phyloP scores from a whole-genome alignment of 176 grass and related monocot genomes.

The Raddia guianensis region DNA sequence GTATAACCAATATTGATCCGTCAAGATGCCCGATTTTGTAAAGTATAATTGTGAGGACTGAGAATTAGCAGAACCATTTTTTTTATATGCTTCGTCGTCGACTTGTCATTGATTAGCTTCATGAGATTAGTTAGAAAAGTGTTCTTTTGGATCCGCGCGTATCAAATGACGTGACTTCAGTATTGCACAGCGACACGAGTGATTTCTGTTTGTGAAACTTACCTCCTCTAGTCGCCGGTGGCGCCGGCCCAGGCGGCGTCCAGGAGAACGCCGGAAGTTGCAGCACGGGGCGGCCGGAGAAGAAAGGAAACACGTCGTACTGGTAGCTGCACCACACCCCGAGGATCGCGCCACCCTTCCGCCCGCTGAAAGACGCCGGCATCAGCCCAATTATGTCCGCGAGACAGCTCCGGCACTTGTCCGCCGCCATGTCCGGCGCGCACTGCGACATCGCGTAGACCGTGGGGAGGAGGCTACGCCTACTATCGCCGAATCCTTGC shows the following conservation, averaged over 20 bases:
- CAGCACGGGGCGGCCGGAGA: slow-evolving; percentile 15
- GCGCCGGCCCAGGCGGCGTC: not conserved
- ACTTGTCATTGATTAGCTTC: not conserved
- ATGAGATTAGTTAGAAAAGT: not conserved
- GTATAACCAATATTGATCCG: not conserved
- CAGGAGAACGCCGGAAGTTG: not conserved
- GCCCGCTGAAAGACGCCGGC: not conserved
- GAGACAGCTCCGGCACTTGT: not conserved
- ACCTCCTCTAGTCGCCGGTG: not conserved
- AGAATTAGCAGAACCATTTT: not conserved
- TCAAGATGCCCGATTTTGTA: not conserved
- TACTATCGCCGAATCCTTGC: not conserved
- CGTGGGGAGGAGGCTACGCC: not conserved
- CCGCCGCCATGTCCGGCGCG: not conserved
- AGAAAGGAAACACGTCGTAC: slow-evolving; percentile 39
- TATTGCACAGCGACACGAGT: not conserved
- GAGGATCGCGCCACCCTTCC: not conserved
- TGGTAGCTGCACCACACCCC: not conserved
- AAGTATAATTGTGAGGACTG: not conserved
- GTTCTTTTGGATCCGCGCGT: not conserved
- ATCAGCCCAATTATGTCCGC: not conserved
- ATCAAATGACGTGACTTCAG: no score
- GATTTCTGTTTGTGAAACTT: not conserved
- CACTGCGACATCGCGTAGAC: not conserved
- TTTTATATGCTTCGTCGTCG: not conserved